Conservation (phyloP, 2,329 filamentous ascomycete genomes). For the Magnaporthiopsis incrustans region DNA sequence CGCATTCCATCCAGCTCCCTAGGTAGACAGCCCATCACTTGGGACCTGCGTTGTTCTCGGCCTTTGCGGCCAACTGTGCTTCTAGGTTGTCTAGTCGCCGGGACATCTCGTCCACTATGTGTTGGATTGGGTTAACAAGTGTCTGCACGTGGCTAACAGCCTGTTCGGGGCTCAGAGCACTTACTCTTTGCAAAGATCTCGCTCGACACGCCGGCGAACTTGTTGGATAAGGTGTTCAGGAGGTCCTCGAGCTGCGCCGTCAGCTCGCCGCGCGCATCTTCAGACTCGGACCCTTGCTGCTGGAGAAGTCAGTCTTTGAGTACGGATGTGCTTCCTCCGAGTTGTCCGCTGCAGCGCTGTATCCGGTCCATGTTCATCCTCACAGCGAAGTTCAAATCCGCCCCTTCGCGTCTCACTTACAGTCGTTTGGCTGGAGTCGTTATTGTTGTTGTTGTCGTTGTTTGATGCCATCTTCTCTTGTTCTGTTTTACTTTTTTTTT, state of each 20-base stretch:
- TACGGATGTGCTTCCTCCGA: neutral
- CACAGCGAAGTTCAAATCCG: neutral
- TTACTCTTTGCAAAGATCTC: slow-evolving; percentile 85
- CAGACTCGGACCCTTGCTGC: slow-evolving; percentile 23
- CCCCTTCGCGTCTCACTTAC: slow-evolving; percentile 20
- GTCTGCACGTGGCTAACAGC: no score
- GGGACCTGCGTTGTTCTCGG: slow-evolving; percentile 21
- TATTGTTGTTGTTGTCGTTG: slow-evolving; percentile 29
- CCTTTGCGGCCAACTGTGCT: slow-evolving; percentile 56
- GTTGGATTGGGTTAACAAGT: neutral
- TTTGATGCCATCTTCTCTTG: slow-evolving; percentile 27
- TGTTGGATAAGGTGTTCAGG: slow-evolving; percentile 73
- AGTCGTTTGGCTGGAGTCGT: slow-evolving; percentile 27
- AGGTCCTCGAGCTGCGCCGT: slow-evolving; percentile 78
- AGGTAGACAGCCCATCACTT: neutral
- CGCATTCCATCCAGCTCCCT: neutral
- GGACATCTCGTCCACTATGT: slow-evolving; percentile 87
- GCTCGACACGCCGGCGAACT: slow-evolving; percentile 75
- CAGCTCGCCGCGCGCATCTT: slow-evolving; percentile 54
- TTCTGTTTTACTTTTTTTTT: neutral
- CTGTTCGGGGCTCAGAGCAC: slow-evolving; percentile 21
- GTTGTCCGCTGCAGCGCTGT: neutral
- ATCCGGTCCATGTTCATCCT: neutral
- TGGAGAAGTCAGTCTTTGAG: slow-evolving; percentile 1
- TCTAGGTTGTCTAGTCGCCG: slow-evolving; percentile 77